Conservation (phyloP, 2,329 filamentous ascomycete genomes). For the Zymoseptoria pseudotritici region DNA sequence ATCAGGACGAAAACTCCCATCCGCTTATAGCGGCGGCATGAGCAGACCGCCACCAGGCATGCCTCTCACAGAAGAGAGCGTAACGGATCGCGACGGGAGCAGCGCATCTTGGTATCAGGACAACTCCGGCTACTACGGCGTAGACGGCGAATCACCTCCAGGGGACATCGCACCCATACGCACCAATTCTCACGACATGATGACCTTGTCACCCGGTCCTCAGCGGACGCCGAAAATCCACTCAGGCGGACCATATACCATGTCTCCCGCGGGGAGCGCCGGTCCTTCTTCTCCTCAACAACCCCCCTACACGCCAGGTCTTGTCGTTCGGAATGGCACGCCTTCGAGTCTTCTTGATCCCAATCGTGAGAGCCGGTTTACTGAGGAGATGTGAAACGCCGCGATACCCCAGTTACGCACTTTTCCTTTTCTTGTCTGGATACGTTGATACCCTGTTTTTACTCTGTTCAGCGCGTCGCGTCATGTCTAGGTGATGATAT, state of each 20-base stretch:
- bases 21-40: constrained; percentile 43
- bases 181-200: constrained; percentile 11
- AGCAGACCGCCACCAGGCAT: constrained; percentile 24
- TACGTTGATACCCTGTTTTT: neutral
- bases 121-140: constrained; percentile 36
- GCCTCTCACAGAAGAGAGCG: constrained; percentile 11
- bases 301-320: neutral
- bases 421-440: neutral
- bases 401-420: neutral
- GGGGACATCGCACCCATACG: constrained; percentile 6
- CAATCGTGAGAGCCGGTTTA: constrained; percentile 19
- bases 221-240: constrained; percentile 28
- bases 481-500: constrained; percentile 3
- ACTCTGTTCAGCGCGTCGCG: neutral
- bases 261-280: constrained; percentile 14
- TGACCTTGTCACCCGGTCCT: constrained; percentile 28
- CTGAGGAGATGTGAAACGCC: constrained; percentile 21
- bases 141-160: constrained; percentile 22
- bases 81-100: constrained; percentile 16
- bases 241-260: constrained; percentile 23
- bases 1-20: constrained; percentile 43
- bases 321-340: neutral
- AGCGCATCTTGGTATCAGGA: constrained; percentile 40
- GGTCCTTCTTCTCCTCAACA: constrained; percentile 12
- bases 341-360: constrained; percentile 4